A percentile compares a stretch with the other conserved stretches of the same genome.
Conservation (phyloP, 2,329 filamentous ascomycete genomes). For the Plenodomus lindquistii region DNA sequence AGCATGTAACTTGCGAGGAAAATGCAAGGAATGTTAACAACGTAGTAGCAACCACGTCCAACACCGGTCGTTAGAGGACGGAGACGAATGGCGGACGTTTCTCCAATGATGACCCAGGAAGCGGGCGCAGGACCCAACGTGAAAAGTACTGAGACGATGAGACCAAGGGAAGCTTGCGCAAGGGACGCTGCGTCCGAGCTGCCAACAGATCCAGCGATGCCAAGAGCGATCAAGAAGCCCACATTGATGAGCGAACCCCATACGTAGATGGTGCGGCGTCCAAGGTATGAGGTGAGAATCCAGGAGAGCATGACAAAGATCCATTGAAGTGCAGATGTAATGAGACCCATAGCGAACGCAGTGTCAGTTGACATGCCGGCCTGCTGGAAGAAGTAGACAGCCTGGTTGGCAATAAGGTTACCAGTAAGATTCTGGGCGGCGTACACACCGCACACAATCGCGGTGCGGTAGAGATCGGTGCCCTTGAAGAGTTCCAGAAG, state of each 20-base stretch:
- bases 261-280: slow-evolving; percentile 67
- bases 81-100: slow-evolving; percentile 68
- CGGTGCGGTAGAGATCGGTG: slow-evolving; percentile 58
- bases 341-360: slow-evolving; percentile 65
- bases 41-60: slow-evolving; percentile 66
- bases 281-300: slow-evolving; percentile 66
- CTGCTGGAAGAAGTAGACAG: slow-evolving; percentile 65
- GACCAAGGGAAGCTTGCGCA: slow-evolving; percentile 64
- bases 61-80: slow-evolving; percentile 67
- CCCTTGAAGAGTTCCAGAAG: slow-evolving; percentile 59
- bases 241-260: slow-evolving; percentile 62
- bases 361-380: slow-evolving; percentile 60
- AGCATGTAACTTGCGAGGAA: slow-evolving; percentile 66
- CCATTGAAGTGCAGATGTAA: slow-evolving; percentile 65
- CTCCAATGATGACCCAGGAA: slow-evolving; percentile 69
- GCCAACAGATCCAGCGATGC: slow-evolving; percentile 61
- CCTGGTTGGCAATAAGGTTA: slow-evolving; percentile 66
- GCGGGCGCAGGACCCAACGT: slow-evolving; percentile 64
- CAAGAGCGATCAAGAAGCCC: slow-evolving; percentile 60
- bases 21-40: slow-evolving; percentile 68
- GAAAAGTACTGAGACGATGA: slow-evolving; percentile 69
- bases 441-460: slow-evolving; percentile 62
- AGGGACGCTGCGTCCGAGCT: slow-evolving; percentile 47
- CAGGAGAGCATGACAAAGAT: slow-evolving; percentile 69
- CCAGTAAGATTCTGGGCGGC: slow-evolving; percentile 65